Percentiles rank a stretch among this genome's conserved stretches.
Evolutionary conservation across 768 basidiomycete genomes (phyloP).

Genomic region (Suillus placidus): DNA sequence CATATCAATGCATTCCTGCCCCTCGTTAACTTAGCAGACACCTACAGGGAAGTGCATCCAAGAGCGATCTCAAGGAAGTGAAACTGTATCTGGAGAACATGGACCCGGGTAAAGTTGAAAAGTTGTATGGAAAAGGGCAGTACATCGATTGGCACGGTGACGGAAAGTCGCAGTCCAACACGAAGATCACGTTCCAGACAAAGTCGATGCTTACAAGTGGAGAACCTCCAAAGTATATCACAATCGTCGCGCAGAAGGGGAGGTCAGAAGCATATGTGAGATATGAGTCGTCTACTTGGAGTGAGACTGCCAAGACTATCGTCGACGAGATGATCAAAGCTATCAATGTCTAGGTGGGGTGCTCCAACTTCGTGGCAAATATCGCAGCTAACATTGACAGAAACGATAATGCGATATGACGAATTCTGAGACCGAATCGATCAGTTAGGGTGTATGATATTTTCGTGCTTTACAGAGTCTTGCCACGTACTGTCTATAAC

Average conservation of each 20-base stretch:
- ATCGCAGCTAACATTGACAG: background rate
- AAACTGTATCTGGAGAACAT: background rate
- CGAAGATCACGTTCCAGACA: background rate
- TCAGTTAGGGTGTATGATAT: background rate
- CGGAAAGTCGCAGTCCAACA: background rate
- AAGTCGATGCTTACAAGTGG: background rate
- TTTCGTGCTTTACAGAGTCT: background rate
- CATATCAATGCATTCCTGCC: background rate
- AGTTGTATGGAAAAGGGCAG: background rate
- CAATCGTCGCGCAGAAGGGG: background rate
- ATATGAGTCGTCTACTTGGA: background rate
- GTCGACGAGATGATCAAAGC: background rate
- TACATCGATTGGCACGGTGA: background rate
- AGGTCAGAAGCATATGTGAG: background rate
- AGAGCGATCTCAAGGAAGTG: background rate
- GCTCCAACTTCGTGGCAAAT: background rate
- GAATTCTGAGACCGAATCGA: background rate
- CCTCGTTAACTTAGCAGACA: background rate
- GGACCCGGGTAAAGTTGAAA: background rate
- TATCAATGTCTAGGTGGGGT: background rate
- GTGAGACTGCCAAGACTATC: background rate
- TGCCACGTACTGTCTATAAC: background rate
- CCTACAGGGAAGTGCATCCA: background rate
- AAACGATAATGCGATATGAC: background rate
- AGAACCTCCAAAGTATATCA: background rate